Percentiles rank a stretch among this genome's conserved stretches.
phyloP scores from a whole-genome alignment of 306 rosid species.

The Malus sieversii region DNA sequence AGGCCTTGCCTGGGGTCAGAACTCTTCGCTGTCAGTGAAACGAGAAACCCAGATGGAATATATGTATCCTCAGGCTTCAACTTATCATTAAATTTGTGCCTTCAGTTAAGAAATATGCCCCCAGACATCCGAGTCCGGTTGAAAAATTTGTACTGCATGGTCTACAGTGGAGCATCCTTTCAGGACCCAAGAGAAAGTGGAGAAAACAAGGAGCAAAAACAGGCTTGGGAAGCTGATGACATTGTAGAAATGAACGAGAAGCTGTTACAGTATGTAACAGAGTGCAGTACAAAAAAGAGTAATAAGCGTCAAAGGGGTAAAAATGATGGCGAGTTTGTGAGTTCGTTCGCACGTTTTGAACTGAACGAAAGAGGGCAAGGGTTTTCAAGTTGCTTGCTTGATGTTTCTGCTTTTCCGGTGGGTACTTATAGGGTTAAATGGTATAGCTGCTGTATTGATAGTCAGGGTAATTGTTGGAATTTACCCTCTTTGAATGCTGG shows the following conservation, averaged over 20 bases:
- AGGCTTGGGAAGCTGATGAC: constrained; percentile 42
- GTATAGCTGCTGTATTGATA: constrained; percentile 48
- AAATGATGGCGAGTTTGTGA: constrained; percentile 12
- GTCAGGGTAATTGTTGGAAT: constrained; percentile 42
- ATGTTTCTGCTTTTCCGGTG: constrained; percentile 43
- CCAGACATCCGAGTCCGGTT: constrained; percentile 16
- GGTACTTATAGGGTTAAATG: constrained; percentile 61
- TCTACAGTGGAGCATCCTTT: constrained; percentile 30
- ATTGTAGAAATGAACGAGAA: constrained; percentile 36
- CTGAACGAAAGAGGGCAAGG: constrained; percentile 56
- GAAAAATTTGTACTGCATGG: constrained; percentile 41
- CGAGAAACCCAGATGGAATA: constrained; percentile 21
- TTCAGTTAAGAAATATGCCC: constrained; percentile 43
- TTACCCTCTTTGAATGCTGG: constrained; percentile 51
- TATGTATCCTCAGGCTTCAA: constrained; percentile 28
- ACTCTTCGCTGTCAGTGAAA: constrained; percentile 32
- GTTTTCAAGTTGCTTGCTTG: constrained; percentile 57
- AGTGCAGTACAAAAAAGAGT: constrained; percentile 3
- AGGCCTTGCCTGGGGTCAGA: constrained; percentile 52
- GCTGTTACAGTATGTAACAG: constrained; percentile 27
- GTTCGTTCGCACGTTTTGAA: constrained; percentile 28
- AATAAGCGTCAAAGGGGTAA: background rate
- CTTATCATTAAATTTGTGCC: constrained; percentile 47
- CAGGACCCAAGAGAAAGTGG: constrained; percentile 9
- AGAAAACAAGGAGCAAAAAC: background rate